Conservation (phyloP, 257 asterid species). For the Solanum habrochaites region DNA sequence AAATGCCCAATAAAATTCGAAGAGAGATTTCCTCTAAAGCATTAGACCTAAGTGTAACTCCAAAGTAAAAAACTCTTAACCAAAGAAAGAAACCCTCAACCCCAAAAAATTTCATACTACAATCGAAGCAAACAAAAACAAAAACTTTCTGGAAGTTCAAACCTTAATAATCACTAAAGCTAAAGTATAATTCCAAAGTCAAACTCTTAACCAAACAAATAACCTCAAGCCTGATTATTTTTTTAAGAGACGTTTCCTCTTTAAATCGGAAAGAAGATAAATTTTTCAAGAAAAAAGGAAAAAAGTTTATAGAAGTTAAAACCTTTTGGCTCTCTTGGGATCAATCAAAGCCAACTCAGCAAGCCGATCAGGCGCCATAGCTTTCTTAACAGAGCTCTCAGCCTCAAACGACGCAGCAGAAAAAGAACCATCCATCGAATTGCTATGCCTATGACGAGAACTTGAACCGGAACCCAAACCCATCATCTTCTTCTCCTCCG, state of each 20-base stretch:
- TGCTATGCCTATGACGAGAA: slow-evolving; percentile 56
- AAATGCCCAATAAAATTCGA: background rate
- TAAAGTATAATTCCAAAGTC: background rate
- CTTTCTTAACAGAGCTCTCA: slow-evolving; percentile 45
- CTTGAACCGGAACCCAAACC: background rate
- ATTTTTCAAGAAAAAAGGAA: background rate
- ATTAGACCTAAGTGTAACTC: background rate
- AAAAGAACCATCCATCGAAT: slow-evolving; percentile 66
- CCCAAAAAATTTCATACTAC: background rate
- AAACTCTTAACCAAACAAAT: background rate
- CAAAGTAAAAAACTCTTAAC: background rate
- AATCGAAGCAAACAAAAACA: background rate
- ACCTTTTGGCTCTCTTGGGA: slow-evolving; percentile 97
- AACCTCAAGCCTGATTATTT: background rate
- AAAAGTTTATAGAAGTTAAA: background rate
- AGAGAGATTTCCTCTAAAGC: background rate
- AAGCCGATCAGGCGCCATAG: slow-evolving; percentile 52
- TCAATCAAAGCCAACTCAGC: slow-evolving; percentile 80
- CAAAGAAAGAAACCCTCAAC: background rate
- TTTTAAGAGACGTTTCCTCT: background rate
- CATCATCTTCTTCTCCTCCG: slow-evolving; percentile 7
- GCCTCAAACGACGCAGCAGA: slow-evolving; percentile 55
- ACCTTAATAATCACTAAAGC: slow-evolving; percentile 27
- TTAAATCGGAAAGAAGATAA: background rate
- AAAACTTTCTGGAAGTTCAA: background rate